Conservation (phyloP, 495 filamentous ascomycete species). For the Geoglossum glabrum region DNA sequence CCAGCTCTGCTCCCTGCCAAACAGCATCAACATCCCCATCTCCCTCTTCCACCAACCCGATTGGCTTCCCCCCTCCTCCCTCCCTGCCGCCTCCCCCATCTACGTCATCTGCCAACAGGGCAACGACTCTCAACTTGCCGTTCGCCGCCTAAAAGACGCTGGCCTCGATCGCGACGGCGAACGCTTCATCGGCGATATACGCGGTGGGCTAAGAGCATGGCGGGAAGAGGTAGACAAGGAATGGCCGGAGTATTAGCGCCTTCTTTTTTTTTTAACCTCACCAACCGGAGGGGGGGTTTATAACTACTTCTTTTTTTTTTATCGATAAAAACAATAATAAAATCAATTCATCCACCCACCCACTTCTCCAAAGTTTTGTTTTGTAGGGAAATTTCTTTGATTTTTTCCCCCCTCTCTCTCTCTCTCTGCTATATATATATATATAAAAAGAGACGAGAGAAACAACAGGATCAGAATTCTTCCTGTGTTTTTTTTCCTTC, state of each 20-base stretch:
- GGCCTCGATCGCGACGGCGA: slow-evolving; percentile 35
- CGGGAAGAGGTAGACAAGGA: slow-evolving; percentile 48
- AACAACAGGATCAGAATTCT: no score
- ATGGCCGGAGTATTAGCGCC: slow-evolving; percentile 36
- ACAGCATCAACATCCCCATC: slow-evolving; percentile 62
- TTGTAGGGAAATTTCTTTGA: no score
- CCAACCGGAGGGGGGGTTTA: no score
- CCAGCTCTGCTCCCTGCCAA: slow-evolving; percentile 51
- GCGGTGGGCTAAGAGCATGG: slow-evolving; percentile 73
- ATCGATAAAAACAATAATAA: no score
- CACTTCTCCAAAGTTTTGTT: no score
- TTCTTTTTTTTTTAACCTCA: background rate
- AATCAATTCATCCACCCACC: no score
- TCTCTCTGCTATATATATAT: no score
- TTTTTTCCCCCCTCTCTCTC: no score
- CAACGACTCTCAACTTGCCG: slow-evolving; percentile 72
- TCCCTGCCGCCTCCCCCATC: slow-evolving; percentile 24
- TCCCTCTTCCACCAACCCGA: slow-evolving; percentile 16
- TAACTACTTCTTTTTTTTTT: no score
- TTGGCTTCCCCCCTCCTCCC: slow-evolving; percentile 24
- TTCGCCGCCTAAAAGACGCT: slow-evolving; percentile 46
- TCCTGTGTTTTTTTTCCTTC: no score
- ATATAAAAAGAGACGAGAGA: no score
- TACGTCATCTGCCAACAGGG: slow-evolving; percentile 73
- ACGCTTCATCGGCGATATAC: slow-evolving; percentile 53